These are phyloP conservation scores for Chalaropsis thielavioides DNA, from an alignment of 2,329 filamentous ascomycete species.

Conservation along the genomic window DNA sequence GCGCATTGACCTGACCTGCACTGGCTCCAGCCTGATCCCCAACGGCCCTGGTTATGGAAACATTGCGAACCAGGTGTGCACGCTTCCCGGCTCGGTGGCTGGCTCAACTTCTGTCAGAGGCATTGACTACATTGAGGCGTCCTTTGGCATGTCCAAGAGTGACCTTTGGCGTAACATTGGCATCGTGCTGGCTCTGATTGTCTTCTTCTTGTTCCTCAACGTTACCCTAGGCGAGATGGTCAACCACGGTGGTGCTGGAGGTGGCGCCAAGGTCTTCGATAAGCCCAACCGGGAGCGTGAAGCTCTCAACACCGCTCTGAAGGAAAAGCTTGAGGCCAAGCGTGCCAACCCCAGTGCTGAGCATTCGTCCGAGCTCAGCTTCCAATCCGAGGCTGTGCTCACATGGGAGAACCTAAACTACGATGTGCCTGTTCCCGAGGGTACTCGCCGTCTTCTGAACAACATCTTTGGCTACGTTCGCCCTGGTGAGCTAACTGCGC, in stretches of 20 bases:
- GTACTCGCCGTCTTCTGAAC: slow-evolving; percentile 41
- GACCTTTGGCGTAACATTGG: slow-evolving; percentile 76
- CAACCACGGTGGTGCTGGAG: slow-evolving; percentile 57
- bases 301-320: slow-evolving; percentile 48
- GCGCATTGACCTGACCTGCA: slow-evolving; percentile 53
- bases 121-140: slow-evolving; percentile 50
- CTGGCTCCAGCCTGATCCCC: slow-evolving; percentile 52
- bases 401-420: slow-evolving; percentile 84
- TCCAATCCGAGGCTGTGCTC: slow-evolving; percentile 50
- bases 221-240: slow-evolving; percentile 66
- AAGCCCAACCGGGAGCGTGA: slow-evolving; percentile 54
- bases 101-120: slow-evolving; percentile 53
- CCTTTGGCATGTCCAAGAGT: slow-evolving; percentile 49
- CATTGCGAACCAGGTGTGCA: slow-evolving; percentile 66
- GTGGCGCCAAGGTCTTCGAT: slow-evolving; percentile 68
- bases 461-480: slow-evolving; percentile 54
- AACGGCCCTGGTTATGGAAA: slow-evolving; percentile 54
- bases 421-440: slow-evolving; percentile 46
- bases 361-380: slow-evolving; percentile 36
- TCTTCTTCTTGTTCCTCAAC: slow-evolving; percentile 61
- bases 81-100: slow-evolving; percentile 53
- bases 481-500: slow-evolving; percentile 60
- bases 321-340: slow-evolving; percentile 43
- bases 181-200: slow-evolving; percentile 61
- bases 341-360: slow-evolving; percentile 29